Evolutionary conservation across 441 rosid species (phyloP), one percentile per base, ranked within the genome.

Genomic region (Eutrema salsugineum): DNA sequence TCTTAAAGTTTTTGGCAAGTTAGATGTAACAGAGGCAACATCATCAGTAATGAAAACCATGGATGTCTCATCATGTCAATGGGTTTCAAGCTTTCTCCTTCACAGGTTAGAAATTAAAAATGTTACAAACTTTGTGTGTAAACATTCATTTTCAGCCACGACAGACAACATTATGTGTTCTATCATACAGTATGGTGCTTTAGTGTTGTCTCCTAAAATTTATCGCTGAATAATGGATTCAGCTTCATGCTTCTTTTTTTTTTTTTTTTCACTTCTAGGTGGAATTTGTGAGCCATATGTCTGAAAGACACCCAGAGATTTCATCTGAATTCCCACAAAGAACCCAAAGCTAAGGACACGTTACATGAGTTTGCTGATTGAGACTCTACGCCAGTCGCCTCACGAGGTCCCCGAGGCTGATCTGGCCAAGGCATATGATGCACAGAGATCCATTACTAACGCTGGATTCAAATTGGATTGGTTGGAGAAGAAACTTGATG

Each of bases 381-480:
- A 75, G 56, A 60, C 64, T 5, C 5, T 75, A 30, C 33, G 78
- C 38, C 62, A 32, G 22, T 43, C 39, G 0, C 49, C 68, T 14
- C 20, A 19, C 6, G 66, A 67, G 8, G 19, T 75, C 14, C 42
- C 73, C 14, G 22, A 43, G 20, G 63, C 51, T 20, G 78, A 74
- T 50, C 11, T 74, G 11, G 9, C 1, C 1, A 47, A 53, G 0
- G 53, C 57, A 1, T 15, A 54, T 38, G 24, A 7, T 22, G 53
- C 47, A 17, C 6, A 63, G 15, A 38, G 24, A 28, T 54, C 11
- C 48, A 8, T 71, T 63, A 36, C 9, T 4, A 36, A 30, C 42
- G 70, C 33, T 1, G 76, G 70, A 2, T 51, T 63, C 47, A 53
- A 71, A 47, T 5, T 71, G 63, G 70, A 63, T 55, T 71, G 76